Percentiles rank a stretch among this genome's conserved stretches.
Conservation (phyloP, 2,329 filamentous ascomycete genomes). For the Neonectria coccinea region DNA sequence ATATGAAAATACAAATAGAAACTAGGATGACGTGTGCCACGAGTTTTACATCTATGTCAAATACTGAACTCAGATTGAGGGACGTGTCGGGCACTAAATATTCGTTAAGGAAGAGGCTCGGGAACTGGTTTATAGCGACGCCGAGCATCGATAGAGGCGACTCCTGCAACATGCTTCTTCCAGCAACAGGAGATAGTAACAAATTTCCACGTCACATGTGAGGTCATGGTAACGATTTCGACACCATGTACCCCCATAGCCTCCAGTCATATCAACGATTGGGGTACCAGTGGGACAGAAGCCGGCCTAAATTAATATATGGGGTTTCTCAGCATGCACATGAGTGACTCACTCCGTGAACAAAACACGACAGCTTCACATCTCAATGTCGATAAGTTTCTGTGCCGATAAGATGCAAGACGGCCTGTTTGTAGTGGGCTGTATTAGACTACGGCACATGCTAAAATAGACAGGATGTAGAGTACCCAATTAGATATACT, state of each 20-base stretch:
- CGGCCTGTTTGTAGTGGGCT: too few species aligned
- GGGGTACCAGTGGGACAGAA: slow-evolving; percentile 51
- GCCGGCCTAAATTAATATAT: slow-evolving; percentile 41
- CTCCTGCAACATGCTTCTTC: slow-evolving; percentile 64
- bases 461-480: too few species aligned
- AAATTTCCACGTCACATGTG: slow-evolving; percentile 70
- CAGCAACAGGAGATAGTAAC: slow-evolving; percentile 69
- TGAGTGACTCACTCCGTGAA: too few species aligned
- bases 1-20: too few species aligned
- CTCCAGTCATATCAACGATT: slow-evolving; percentile 36
- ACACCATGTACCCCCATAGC: slow-evolving; percentile 37
- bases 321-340: background rate
- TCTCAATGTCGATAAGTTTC: too few species aligned
- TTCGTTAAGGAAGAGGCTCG: slow-evolving; percentile 16
- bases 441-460: too few species aligned
- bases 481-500: too few species aligned
- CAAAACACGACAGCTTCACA: too few species aligned
- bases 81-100: slow-evolving; percentile 52
- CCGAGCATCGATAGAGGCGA: slow-evolving; percentile 51
- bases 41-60: too few species aligned
- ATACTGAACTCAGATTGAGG: background rate
- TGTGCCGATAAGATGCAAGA: too few species aligned
- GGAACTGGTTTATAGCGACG: slow-evolving; percentile 57
- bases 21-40: too few species aligned
- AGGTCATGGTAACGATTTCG: slow-evolving; percentile 64